Evolutionary conservation across 371 early-diverging fungal species (phyloP), one percentile per base, ranked within the genome.

Genomic region (Dentiscutata heterogama): DNA sequence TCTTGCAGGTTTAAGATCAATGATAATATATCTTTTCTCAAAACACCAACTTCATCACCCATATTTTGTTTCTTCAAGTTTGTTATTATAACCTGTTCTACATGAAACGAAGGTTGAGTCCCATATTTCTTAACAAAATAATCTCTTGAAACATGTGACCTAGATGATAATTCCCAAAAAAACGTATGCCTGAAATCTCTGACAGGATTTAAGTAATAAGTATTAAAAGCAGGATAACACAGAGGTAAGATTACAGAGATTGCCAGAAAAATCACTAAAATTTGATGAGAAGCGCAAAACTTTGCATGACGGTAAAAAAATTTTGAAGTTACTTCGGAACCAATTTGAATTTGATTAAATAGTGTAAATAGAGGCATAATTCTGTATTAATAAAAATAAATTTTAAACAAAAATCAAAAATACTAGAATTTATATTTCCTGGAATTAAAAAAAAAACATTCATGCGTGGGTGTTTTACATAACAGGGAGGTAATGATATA

Each of bases 231-330:
- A n/a, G 80, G 80, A 80, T 80, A 71, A 42, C 64, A 80, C n/a
- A 80, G 27, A 10, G 72, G 68, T 13, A 80, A 71, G 31, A 80
- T 72, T 16, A 80, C 2, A 10, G 56, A 42, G 51, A 71, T 68
- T 7, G 71, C 22, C 7, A 71, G 18, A n/a, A 80, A 16, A n/a
- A 80, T 80, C 27, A 71, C 58, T 20, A 58, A 53, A 35, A 80
- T 60, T 42, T 80, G 72, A 25, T 80, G 80, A 56, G 72, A 71
- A 18, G 80, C 68, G n/a, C 80, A 80, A 60, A 80, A 80, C 31
- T 68, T 68, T 16, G 67, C 80, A 18, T 71, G 72, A 22, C 35
- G 60, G 16, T 61, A 46, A 71, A 80, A 80, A 46, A 46, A 46
- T 46, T 46, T 7, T 11, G 46, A 6, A 6, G 46, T 10, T 7